A percentile compares a stretch with the other conserved stretches of the same genome.
phyloP scores from a whole-genome alignment of 768 basidiomycete genomes.

The Hygrophorus russula region DNA sequence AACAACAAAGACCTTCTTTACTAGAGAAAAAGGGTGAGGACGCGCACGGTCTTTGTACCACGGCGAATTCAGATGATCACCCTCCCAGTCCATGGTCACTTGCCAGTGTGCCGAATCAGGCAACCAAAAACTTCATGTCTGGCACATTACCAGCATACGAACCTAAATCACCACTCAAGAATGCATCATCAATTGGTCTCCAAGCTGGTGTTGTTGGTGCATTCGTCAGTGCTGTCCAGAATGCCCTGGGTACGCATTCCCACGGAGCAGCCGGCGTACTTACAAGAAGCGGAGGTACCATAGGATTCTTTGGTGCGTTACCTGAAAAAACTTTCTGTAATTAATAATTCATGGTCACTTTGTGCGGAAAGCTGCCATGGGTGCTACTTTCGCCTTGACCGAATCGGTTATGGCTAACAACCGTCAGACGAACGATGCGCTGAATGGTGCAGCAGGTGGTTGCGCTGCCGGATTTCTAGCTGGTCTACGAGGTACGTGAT shows the following conservation, averaged over 20 bases:
- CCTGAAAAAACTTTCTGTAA: background rate
- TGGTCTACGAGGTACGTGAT: slow-evolving; percentile 56
- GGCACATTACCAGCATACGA: slow-evolving; percentile 22
- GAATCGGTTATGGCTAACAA: slow-evolving; percentile 76
- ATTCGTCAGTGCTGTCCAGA: slow-evolving; percentile 62
- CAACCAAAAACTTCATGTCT: slow-evolving; percentile 20
- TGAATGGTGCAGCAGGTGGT: slow-evolving; percentile 78
- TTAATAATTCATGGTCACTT: background rate
- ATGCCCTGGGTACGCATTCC: slow-evolving; percentile 67
- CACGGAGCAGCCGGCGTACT: slow-evolving; percentile 78
- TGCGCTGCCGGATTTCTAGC: slow-evolving; percentile 92
- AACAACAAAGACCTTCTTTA: background rate
- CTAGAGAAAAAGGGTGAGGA: slow-evolving; percentile 4
- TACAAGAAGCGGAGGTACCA: slow-evolving; percentile 80
- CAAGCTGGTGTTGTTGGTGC: slow-evolving; percentile 57
- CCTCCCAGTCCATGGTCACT: background rate
- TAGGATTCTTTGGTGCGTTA: slow-evolving; percentile 79
- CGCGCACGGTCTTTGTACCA: slow-evolving; percentile 3
- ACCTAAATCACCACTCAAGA: slow-evolving; percentile 42
- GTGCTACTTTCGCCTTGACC: slow-evolving; percentile 73
- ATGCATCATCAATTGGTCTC: slow-evolving; percentile 47
- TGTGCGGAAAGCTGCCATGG: slow-evolving; percentile 65
- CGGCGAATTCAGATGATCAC: background rate
- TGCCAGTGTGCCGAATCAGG: background rate
- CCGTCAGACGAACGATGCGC: slow-evolving; percentile 64